phyloP scores from a whole-genome alignment of 2,329 filamentous ascomycete species.

The Harringtonia lauricola region DNA sequence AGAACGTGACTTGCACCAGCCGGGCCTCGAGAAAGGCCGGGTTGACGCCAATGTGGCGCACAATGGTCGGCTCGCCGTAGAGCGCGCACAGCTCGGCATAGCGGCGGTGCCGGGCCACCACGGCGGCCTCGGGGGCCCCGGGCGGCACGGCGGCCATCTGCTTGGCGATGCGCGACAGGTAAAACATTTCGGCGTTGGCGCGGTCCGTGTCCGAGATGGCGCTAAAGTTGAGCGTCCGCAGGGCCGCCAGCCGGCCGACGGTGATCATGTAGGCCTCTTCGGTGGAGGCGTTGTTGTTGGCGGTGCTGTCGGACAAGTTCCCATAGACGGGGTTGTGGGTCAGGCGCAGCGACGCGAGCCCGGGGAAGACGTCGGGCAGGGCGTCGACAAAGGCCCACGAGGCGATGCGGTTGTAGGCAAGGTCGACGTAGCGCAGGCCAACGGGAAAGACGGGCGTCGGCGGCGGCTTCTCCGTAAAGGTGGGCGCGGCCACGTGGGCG shows the following conservation, averaged over 20 bases:
- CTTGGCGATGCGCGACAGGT: slow-evolving; percentile 71
- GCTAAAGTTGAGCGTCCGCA: slow-evolving; percentile 65
- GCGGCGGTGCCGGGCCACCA: slow-evolving; percentile 56
- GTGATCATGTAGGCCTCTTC: slow-evolving; percentile 88
- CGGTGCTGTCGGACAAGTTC: slow-evolving; percentile 14
- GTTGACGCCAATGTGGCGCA: slow-evolving; percentile 48
- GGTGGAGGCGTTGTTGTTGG: slow-evolving; percentile 24
- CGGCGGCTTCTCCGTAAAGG: too few relatives aligned
- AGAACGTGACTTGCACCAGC: slow-evolving; percentile 55
- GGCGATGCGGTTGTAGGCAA: slow-evolving; percentile 60
- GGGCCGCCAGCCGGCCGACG: slow-evolving; percentile 57
- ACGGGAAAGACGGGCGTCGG: slow-evolving; percentile 36
- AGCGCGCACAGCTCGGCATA: slow-evolving; percentile 63
- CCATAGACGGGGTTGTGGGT: slow-evolving; percentile 79
- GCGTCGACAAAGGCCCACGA: slow-evolving; percentile 66
- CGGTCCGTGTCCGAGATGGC: slow-evolving; percentile 63
- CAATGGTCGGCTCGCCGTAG: slow-evolving; percentile 61
- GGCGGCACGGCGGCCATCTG: slow-evolving; percentile 55
- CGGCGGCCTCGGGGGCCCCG: slow-evolving; percentile 35
- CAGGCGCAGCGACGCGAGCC: slow-evolving; percentile 63
- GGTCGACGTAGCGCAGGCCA: slow-evolving; percentile 53
- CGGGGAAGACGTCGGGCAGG: slow-evolving; percentile 58
- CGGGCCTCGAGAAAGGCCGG: slow-evolving; percentile 75
- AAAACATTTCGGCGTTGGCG: slow-evolving; percentile 85
- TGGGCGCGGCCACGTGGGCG: slow-evolving; percentile 21